These are phyloP conservation scores for Waltergamsia citrina DNA, from an alignment of 2,329 filamentous ascomycete species.

Conservation along the genomic window DNA sequence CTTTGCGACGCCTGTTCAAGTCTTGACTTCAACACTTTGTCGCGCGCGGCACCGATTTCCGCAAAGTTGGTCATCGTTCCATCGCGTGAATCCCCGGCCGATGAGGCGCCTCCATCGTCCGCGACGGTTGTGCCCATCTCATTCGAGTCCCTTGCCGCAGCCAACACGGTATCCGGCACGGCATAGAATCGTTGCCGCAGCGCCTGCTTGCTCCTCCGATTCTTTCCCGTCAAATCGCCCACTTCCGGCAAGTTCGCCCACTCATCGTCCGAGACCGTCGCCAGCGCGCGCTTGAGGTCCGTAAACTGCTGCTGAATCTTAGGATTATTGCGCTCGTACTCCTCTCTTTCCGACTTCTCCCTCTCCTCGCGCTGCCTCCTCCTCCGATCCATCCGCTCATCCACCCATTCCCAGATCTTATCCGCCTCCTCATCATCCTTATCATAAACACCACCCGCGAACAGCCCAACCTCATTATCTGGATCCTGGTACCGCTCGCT, in stretches of 20 bases:
- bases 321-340: slow-evolving; percentile 94
- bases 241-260: slow-evolving; percentile 95
- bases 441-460: slow-evolving; percentile 92
- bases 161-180: slow-evolving; percentile 90
- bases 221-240: slow-evolving; percentile 92
- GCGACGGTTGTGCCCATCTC: slow-evolving; percentile 85
- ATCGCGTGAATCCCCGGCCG: slow-evolving; percentile 43
- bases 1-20: slow-evolving; percentile 79
- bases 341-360: slow-evolving; percentile 81
- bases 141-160: slow-evolving; percentile 68
- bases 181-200: slow-evolving; percentile 84
- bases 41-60: slow-evolving; percentile 89
- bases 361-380: slow-evolving; percentile 90
- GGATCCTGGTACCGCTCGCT: slow-evolving; percentile 87
- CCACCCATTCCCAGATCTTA: slow-evolving; percentile 87
- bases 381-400: slow-evolving; percentile 92
- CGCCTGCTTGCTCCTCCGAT: slow-evolving; percentile 75
- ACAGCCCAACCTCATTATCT: slow-evolving; percentile 92
- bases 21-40: slow-evolving; percentile 91
- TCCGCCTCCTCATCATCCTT: slow-evolving; percentile 97
- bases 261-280: slow-evolving; percentile 85
- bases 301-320: slow-evolving; percentile 98
- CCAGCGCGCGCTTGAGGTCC: slow-evolving; percentile 84
- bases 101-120: slow-evolving; percentile 56
- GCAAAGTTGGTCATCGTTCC: slow-evolving; percentile 98